Evolutionary conservation across 2,329 filamentous ascomycete species (phyloP).

Genomic region (Verticillium nubilum): DNA sequence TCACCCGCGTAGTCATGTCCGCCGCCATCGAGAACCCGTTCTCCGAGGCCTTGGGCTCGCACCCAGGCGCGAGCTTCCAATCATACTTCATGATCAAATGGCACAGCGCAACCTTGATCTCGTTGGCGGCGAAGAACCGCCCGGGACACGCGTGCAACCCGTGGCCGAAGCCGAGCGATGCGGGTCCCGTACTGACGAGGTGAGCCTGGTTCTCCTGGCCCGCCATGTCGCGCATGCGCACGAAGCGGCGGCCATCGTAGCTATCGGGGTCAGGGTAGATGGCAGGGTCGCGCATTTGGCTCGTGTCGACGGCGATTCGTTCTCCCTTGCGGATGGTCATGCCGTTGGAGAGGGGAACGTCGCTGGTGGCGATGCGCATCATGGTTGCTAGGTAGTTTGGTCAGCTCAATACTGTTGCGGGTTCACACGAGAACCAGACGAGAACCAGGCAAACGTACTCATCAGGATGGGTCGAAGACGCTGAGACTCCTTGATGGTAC

Average conservation of each 20-base stretch:
- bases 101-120: constrained; percentile 28
- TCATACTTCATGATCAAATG: constrained; percentile 8
- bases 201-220: constrained; percentile 17
- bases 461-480: background rate
- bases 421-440: too few species aligned
- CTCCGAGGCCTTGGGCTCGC: constrained; percentile 2
- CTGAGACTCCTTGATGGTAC: background rate
- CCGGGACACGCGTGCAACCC: constrained; percentile 43
- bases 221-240: background rate
- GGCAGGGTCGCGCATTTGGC: background rate
- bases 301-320: constrained; percentile 3
- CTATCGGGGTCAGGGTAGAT: background rate
- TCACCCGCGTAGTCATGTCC: constrained; percentile 3
- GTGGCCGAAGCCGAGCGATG: constrained; percentile 40
- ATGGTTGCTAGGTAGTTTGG: background rate
- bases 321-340: constrained; percentile 5
- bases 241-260: constrained; percentile 4
- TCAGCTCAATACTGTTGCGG: too few species aligned
- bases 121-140: constrained; percentile 40
- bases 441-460: too few species aligned
- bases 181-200: constrained; percentile 34
- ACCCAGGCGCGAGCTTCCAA: background rate
- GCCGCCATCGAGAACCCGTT: background rate
- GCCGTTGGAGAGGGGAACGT: constrained; percentile 4
- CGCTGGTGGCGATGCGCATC: constrained; percentile 1